Percentiles rank a stretch among this genome's conserved stretches.
Evolutionary conservation across 2,329 filamentous ascomycete genomes (phyloP).

Genomic region (Aspergillus proliferans): DNA sequence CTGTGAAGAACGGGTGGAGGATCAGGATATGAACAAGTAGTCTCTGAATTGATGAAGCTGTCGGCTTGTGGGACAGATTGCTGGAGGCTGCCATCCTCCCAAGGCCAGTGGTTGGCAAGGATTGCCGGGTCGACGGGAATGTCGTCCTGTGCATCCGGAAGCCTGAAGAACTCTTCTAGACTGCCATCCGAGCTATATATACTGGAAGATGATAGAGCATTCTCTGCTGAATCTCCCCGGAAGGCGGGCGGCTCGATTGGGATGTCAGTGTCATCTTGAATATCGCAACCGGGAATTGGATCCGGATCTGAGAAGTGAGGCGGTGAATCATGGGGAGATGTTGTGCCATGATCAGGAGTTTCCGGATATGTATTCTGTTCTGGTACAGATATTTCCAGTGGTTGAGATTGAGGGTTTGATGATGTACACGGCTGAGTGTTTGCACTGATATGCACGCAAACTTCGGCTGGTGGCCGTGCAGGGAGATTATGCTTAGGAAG

Average conservation of each 20-base stretch:
- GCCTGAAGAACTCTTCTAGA: conserved; percentile 3
- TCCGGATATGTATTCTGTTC: conserved; percentile 2
- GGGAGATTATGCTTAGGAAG: conserved; percentile 8
- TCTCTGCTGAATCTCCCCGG: conserved; percentile 6
- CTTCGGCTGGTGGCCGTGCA: conserved; percentile 10
- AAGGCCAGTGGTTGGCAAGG: conserved; percentile 10
- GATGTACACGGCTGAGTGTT: conserved; percentile 4
- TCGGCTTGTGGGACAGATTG: conserved; percentile 5
- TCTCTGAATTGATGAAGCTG: conserved; percentile 4
- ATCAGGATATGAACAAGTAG: neutral
- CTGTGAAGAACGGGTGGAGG: no score
- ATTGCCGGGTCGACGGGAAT: conserved; percentile 13
- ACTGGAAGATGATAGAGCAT: conserved; percentile 6
- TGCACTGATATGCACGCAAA: conserved; percentile 7
- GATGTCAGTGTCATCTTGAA: conserved; percentile 4
- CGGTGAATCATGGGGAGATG: conserved; percentile 1
- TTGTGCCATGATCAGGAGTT: neutral
- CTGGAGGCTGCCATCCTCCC: conserved; percentile 7
- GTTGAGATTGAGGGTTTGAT: conserved; percentile 4
- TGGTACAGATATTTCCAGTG: conserved; percentile 2
- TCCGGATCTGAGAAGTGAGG: conserved; percentile 2
- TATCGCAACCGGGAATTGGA: conserved; percentile 1
- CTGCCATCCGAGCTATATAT: conserved; percentile 5
- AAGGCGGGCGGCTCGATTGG: conserved; percentile 5
- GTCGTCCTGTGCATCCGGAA: conserved; percentile 7